These are phyloP conservation scores for Ceratocystis diversiconidia DNA, from an alignment of 2,329 filamentous ascomycete species.

Conservation along the genomic window DNA sequence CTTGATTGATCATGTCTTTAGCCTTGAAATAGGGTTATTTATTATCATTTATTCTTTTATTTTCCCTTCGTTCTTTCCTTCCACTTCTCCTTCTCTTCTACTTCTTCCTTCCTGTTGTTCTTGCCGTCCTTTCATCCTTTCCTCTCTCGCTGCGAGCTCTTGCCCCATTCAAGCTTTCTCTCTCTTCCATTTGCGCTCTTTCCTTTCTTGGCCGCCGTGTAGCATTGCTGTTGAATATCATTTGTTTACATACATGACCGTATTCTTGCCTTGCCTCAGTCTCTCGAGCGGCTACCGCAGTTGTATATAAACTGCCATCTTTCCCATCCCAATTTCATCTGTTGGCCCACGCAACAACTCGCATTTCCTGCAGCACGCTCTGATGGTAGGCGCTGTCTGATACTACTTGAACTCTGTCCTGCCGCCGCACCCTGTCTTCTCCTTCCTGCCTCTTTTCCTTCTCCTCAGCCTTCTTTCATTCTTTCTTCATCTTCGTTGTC, in stretches of 20 bases:
- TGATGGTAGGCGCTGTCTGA: not conserved
- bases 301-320: not conserved
- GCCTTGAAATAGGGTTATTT: conserved; percentile 6
- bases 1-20: conserved; percentile 5
- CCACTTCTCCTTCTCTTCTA: not conserved
- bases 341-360: not conserved
- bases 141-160: not conserved
- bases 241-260: not conserved
- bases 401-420: not conserved
- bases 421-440: not conserved
- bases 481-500: not conserved
- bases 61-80: not conserved
- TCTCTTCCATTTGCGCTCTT: not conserved
- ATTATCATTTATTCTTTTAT: not conserved
- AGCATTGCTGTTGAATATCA: not conserved
- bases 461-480: not conserved
- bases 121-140: not conserved
- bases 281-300: not conserved
- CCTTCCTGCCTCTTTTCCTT: not conserved
- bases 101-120: not conserved
- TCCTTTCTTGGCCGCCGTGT: not conserved
- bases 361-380: not conserved
- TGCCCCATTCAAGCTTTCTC: not conserved
- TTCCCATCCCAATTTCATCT: not conserved
- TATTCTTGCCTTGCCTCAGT: not conserved